Percentiles rank a stretch among this genome's conserved stretches.
Conservation (phyloP, 1,284 basidiomycete genomes). For the Paramarasmius palmivorus region DNA sequence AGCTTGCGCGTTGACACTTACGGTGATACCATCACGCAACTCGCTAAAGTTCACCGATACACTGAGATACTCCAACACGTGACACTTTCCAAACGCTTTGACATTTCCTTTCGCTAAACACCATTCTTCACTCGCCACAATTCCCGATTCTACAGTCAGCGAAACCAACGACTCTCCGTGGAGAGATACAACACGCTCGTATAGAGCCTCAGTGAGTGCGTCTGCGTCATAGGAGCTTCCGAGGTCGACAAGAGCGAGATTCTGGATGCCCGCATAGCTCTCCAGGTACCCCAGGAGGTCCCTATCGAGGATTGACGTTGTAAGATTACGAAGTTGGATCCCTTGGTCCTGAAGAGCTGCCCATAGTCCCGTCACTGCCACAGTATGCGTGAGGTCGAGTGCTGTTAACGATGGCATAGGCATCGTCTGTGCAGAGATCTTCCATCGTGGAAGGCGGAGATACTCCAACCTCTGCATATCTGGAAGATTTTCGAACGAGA, state of each 20-base stretch:
- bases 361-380: conserved; percentile 13
- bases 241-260: conserved; percentile 18
- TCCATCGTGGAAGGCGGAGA: neutral
- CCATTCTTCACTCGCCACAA: neutral
- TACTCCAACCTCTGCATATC: neutral
- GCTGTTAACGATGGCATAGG: neutral
- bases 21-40: too few relatives aligned
- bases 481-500: neutral
- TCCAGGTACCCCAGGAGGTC: conserved; percentile 22
- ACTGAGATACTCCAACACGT: neutral
- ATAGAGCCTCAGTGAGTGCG: conserved; percentile 15
- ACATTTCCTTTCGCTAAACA: neutral
- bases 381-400: neutral
- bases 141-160: neutral
- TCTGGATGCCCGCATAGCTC: conserved; percentile 22
- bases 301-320: conserved; percentile 19
- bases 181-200: conserved; percentile 18
- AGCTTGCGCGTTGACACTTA: too few relatives aligned
- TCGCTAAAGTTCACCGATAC: neutral
- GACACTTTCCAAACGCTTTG: neutral
- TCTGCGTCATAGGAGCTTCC: conserved; percentile 6
- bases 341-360: conserved; percentile 16
- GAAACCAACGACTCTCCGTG: neutral
- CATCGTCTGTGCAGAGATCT: neutral
- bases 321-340: conserved; percentile 20